These are phyloP conservation scores for Erodium chrysanthum DNA, from an alignment of 441 rosid genomes.

Conservation along the genomic window DNA sequence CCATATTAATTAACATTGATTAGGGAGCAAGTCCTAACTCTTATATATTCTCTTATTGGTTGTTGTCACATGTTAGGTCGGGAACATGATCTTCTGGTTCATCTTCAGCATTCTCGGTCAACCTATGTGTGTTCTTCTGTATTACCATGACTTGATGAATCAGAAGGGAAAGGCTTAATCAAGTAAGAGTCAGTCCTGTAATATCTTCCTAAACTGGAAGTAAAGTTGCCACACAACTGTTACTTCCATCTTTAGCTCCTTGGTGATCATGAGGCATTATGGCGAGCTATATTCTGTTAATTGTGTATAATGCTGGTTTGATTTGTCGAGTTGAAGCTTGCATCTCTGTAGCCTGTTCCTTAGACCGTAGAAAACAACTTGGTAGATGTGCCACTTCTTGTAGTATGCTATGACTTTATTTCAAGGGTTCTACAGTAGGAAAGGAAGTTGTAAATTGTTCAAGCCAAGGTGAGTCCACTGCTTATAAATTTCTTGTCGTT, in stretches of 20 bases:
- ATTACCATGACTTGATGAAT: constrained; percentile 92
- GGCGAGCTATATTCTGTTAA: not conserved
- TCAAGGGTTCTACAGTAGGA: not conserved
- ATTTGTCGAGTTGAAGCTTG: not conserved
- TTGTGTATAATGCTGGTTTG: not conserved
- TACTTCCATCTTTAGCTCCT: too few relatives aligned
- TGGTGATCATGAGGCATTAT: not conserved
- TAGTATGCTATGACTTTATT: too few relatives aligned
- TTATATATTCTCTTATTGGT: not conserved
- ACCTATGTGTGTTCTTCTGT: constrained; percentile 86
- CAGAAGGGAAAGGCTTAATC: constrained; percentile 38
- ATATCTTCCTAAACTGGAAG: too few relatives aligned
- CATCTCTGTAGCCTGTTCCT: too few relatives aligned
- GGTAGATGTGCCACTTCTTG: too few relatives aligned
- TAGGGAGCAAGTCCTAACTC: not conserved
- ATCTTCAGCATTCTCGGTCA: constrained; percentile 89
- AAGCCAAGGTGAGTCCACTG: not conserved
- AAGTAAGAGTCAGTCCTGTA: constrained; percentile 4
- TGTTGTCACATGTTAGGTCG: constrained; percentile 46
- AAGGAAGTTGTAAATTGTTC: not conserved
- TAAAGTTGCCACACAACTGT: too few relatives aligned
- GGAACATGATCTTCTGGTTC: constrained; percentile 94
- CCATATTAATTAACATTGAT: too few relatives aligned
- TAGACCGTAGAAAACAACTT: too few relatives aligned
- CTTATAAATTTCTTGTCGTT: too few relatives aligned